Conservation (phyloP, 192 early-diverging fungal species). For the Entomortierella lignicola region DNA sequence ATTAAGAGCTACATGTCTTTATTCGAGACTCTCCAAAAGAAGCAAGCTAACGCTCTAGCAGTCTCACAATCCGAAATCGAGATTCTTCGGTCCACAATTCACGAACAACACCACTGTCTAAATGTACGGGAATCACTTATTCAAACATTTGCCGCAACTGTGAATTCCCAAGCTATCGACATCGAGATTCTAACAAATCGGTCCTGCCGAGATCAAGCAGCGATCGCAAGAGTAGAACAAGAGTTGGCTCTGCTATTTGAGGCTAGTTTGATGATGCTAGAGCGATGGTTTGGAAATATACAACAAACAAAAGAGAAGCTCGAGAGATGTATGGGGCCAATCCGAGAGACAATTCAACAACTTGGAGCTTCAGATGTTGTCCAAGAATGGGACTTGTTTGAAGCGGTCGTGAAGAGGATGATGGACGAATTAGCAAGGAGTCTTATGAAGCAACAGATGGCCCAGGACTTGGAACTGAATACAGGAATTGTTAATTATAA, state of each 20-base stretch:
- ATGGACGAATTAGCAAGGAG: slow-evolving; percentile 12
- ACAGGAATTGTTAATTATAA: background rate
- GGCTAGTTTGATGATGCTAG: slow-evolving; percentile 38
- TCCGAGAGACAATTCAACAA: slow-evolving; percentile 24
- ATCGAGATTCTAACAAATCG: slow-evolving; percentile 17
- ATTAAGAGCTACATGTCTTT: slow-evolving; percentile 51
- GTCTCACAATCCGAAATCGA: slow-evolving; percentile 34
- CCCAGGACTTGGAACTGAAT: slow-evolving; percentile 25
- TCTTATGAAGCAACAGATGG: slow-evolving; percentile 19
- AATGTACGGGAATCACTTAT: slow-evolving; percentile 27
- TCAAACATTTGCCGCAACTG: slow-evolving; percentile 4
- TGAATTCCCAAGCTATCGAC: slow-evolving; percentile 23
- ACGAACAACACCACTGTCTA: slow-evolving; percentile 8
- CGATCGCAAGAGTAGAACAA: slow-evolving; percentile 25
- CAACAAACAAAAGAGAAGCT: slow-evolving; percentile 5
- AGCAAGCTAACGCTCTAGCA: slow-evolving; percentile 46
- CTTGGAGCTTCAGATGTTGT: slow-evolving; percentile 18
- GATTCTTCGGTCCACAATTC: background rate
- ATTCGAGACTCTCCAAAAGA: slow-evolving; percentile 50
- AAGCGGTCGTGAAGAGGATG: background rate
- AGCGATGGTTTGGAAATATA: slow-evolving; percentile 22
- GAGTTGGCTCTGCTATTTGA: slow-evolving; percentile 39
- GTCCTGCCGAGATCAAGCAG: slow-evolving; percentile 5
- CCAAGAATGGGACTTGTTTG: slow-evolving; percentile 32
- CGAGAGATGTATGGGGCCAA: slow-evolving; percentile 1